Evolutionary conservation across 2,329 filamentous ascomycete species (phyloP), one percentile per base, ranked within the genome.

Genomic region (Pyricularia sp.): DNA sequence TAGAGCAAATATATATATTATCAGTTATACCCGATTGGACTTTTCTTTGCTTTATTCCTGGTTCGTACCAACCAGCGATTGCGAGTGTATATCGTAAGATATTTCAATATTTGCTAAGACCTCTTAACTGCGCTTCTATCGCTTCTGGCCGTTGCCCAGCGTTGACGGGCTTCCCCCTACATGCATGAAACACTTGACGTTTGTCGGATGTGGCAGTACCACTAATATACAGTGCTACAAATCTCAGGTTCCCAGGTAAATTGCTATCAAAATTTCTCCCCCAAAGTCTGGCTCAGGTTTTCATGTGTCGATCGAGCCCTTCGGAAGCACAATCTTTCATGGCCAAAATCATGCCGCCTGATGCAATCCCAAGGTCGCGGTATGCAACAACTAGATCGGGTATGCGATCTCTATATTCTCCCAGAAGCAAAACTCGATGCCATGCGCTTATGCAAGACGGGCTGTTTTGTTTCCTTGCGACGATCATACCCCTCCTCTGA

Each of bases 401-500:
- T 11, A 25, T 14, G 23, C 58, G n/a, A 61, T 61, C 58, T 26
- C 23, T 26, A 61, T 25, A 17, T 63, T 11, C 4, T 68, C 23
- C 28, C 67, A 64, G 58, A 36, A 36, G 63, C 26, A 61, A 26
- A 12, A 3, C 23, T 61, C 58, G 25, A 26, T 26, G 58, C 25
- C 58, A 61, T 61, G 58, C 58, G 58, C n/a, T 61, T 17, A 61
- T 61, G 58, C 58, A 26, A 58, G 58, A 11, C 58, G 25, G 42
- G 42, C 36, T 50, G 20, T 20, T 61, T 61, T 61, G 58, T 61
- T 61, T 61, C 25, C 58, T 26, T 3, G 58, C 20, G 63, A 28
- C 31, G 63, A 65, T 65, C 63, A 65, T 65, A 65, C 63, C 31
- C 63, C 25, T 65, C 28, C 63, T 65, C 63, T 65, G 63, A 65